These are phyloP conservation scores for Vachellia collinsii DNA, from an alignment of 306 rosid species.

Conservation along the genomic window DNA sequence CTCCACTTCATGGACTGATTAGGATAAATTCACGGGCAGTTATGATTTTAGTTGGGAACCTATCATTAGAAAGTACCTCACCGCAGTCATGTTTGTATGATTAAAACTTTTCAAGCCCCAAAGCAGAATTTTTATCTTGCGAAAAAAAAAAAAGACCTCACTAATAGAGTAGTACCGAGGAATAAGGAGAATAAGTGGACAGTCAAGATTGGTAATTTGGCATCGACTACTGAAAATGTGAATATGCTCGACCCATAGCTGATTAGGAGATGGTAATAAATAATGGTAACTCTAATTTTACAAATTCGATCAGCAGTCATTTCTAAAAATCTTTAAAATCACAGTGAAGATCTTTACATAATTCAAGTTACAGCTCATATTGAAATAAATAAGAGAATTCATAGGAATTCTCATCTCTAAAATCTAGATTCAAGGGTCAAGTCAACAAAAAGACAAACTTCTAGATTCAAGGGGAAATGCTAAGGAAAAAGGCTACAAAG, in stretches of 20 bases:
- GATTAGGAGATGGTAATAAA: constrained; percentile 21
- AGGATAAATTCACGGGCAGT: background rate
- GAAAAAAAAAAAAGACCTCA: background rate
- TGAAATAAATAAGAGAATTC: constrained; percentile 19
- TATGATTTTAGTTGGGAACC: background rate
- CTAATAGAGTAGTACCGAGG: constrained; percentile 9
- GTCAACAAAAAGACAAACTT: background rate
- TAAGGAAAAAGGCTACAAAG: constrained; percentile 6
- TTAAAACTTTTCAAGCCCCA: constrained; percentile 13
- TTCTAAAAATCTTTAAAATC: constrained; percentile 27
- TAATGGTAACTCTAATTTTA: constrained; percentile 24
- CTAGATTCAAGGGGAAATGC: background rate
- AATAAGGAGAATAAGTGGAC: constrained; percentile 8
- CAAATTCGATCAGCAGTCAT: constrained; percentile 27
- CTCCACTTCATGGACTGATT: background rate
- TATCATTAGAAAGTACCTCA: background rate
- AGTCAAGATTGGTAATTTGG: background rate
- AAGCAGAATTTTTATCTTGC: background rate
- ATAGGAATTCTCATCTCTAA: constrained; percentile 27
- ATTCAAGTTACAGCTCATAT: constrained; percentile 30
- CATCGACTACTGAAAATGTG: constrained; percentile 12
- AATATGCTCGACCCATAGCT: constrained; percentile 1
- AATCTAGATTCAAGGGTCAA: constrained; percentile 11
- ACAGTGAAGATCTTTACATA: constrained; percentile 40
- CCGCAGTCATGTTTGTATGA: background rate